phyloP scores from a whole-genome alignment of 163 green algal species.

The Prototheca wickerhamii region DNA sequence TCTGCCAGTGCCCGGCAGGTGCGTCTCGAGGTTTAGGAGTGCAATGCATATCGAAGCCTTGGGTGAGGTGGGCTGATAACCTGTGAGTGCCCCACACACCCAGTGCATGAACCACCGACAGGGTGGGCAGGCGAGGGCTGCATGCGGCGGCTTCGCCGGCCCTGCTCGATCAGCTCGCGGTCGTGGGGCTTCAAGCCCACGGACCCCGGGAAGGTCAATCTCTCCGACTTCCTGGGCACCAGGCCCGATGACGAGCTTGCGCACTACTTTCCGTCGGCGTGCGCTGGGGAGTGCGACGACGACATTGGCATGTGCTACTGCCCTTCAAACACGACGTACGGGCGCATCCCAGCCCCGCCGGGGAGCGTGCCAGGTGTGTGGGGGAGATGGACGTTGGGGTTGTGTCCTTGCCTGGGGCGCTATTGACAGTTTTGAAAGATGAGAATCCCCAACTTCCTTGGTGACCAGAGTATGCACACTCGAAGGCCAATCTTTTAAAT shows the following conservation, averaged over 20 bases:
- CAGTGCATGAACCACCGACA: conserved; percentile 10
- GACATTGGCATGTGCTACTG: conserved; percentile 43
- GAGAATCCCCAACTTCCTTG: too few species aligned
- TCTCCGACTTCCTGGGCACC: neutral
- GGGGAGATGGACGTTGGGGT: too few species aligned
- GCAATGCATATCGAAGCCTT: neutral
- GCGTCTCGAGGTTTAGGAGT: neutral
- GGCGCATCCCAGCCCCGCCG: conserved; percentile 10
- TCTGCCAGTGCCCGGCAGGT: conserved; percentile 38
- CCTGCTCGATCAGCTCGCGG: conserved; percentile 24
- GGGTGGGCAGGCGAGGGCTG: conserved; percentile 28
- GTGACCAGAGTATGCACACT: too few species aligned
- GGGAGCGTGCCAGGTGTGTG: conserved; percentile 12
- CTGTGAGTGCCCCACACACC: neutral
- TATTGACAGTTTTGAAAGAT: too few species aligned
- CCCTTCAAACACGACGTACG: conserved; percentile 34
- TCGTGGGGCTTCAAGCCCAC: neutral
- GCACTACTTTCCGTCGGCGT: neutral
- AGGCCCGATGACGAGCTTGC: neutral
- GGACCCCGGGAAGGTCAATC: neutral
- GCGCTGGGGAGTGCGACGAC: conserved; percentile 43
- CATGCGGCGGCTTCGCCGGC: conserved; percentile 17
- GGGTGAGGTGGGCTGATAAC: too few species aligned
- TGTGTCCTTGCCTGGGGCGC: too few species aligned
- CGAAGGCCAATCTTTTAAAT: too few species aligned